Evolutionary conservation across 495 filamentous ascomycete genomes (phyloP), one percentile per base, ranked within the genome.

Genomic region (Delitschia confertaspora): DNA sequence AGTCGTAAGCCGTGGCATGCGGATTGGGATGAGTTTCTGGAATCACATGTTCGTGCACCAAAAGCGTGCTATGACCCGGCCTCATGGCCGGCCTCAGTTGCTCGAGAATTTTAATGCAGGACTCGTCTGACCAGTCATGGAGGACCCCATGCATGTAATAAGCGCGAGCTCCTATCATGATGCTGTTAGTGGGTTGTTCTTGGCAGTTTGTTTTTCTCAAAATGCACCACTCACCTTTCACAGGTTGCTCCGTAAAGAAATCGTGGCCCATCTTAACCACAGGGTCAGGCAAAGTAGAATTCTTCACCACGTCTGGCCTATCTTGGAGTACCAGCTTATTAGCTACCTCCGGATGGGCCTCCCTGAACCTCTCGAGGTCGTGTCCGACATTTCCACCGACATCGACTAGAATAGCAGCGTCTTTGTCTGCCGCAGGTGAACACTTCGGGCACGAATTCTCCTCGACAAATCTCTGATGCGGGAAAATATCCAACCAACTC

Each of bases 41-140:
- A 13, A 74, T 53, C 4, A 74, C 64, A 45, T 46, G 61, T 37
- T 61, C 70, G 10, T 70, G 63, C n/a, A 74, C 60, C 9, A 74
- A 47, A 2, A 75, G 27, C 25, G 66, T 62, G 0, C 70, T 73
- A 8, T 64, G 55, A 0, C 64, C 69, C 1, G 64, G 59, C 1
- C 45, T 60, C 70, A 75, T 74, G 0, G 67, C 68, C n/a, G 42
- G 33, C 10, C 38, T 47, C 18, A 61, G 43, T 5, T 60, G 51
- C n/a, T 43, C 32, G 3, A 70, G 50, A 23, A 70, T 72, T 4
- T 47, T 31, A 2, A 50, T 8, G 29, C 52, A 63, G 20, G 61
- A 51, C 2, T 53, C 43, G 35, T 70, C 68, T 11, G 61, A 18
- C 51, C 51, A 54, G 26, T 54, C 46, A 33, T 54, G 51, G 11